These are phyloP conservation scores for Anthracocystis walkeri DNA, from an alignment of 1,284 basidiomycete genomes.

Conservation along the genomic window DNA sequence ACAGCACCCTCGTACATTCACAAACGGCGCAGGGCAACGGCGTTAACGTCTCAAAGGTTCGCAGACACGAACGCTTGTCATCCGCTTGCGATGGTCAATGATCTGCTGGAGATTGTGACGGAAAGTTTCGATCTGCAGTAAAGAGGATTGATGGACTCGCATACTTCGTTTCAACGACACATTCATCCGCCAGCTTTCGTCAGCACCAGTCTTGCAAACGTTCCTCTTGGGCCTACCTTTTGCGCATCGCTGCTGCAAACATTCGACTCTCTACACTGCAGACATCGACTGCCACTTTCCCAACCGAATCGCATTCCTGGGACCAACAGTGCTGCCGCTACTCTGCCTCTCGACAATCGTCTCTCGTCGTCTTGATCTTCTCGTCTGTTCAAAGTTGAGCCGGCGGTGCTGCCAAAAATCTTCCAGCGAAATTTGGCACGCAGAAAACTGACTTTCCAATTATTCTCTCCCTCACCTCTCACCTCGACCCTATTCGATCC, in stretches of 20 bases:
- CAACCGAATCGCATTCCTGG: not conserved
- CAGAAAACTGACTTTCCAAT: slow-evolving; percentile 4
- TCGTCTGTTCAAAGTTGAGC: not conserved
- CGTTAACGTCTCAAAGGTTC: too few species aligned
- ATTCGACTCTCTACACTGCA: not conserved
- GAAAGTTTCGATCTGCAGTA: too few species aligned
- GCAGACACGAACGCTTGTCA: too few species aligned
- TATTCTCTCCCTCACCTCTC: not conserved
- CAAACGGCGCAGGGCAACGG: too few species aligned
- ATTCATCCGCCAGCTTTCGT: too few species aligned
- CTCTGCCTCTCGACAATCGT: not conserved
- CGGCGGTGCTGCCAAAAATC: not conserved
- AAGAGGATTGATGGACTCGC: too few species aligned
- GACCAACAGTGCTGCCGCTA: not conserved
- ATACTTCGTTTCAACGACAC: too few species aligned
- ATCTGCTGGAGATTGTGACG: too few species aligned
- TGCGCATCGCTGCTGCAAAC: too few species aligned
- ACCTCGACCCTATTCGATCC: slow-evolving; percentile 3
- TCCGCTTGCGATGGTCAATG: too few species aligned
- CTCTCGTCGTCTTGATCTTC: not conserved
- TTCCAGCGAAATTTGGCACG: not conserved
- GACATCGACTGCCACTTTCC: not conserved
- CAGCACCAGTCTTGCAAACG: too few species aligned
- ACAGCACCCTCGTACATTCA: not conserved
- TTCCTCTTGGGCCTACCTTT: too few species aligned